A percentile compares a stretch with the other conserved stretches of the same genome.
Evolutionary conservation across 108 stramenopile species (phyloP).

Genomic region (Pseudonitzschia multiseries): DNA sequence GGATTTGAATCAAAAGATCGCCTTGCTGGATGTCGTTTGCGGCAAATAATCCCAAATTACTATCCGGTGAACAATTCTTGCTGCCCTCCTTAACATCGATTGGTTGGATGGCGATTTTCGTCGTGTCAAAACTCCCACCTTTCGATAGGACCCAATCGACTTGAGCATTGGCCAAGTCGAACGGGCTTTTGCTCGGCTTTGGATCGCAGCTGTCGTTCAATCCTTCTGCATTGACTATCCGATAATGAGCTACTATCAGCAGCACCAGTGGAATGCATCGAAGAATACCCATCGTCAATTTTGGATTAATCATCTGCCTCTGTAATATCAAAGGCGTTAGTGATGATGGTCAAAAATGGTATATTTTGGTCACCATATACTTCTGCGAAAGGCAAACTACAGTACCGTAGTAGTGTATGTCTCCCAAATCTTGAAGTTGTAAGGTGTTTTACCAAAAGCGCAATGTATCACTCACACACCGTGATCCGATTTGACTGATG

Average conservation of each 20-base stretch:
- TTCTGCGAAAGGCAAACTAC: too few relatives aligned
- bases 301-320: too few relatives aligned
- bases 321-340: too few relatives aligned
- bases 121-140: slow-evolving; percentile 2
- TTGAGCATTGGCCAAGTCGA: slow-evolving; percentile 38
- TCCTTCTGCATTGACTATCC: neutral
- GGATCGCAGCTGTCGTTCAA: neutral
- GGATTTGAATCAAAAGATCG: slow-evolving; percentile 35
- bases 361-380: neutral
- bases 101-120: neutral
- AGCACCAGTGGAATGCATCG: neutral
- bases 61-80: neutral
- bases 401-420: too few relatives aligned
- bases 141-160: slow-evolving; percentile 54
- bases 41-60: slow-evolving; percentile 41
- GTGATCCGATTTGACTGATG: too few relatives aligned
- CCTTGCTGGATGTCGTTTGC: slow-evolving; percentile 31
- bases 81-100: neutral
- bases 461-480: too few relatives aligned
- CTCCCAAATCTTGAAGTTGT: too few relatives aligned
- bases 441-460: too few relatives aligned
- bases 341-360: too few relatives aligned
- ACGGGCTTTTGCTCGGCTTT: neutral
- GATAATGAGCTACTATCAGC: neutral
- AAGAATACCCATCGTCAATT: neutral